phyloP scores from a whole-genome alignment of 495 filamentous ascomycete species.

The Sporormia fimetaria region DNA sequence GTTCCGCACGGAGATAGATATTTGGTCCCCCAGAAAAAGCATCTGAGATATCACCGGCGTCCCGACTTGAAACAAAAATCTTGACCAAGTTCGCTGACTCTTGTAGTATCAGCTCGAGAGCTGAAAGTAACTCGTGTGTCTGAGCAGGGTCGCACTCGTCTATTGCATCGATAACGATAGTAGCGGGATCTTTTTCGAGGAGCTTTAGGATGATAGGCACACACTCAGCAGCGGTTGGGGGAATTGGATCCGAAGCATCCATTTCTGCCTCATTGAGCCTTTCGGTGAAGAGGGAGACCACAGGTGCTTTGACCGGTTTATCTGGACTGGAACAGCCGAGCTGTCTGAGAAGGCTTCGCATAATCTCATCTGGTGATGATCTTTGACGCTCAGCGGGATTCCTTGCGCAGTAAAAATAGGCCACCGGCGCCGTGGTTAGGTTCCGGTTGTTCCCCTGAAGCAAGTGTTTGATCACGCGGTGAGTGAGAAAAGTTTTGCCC shows the following conservation, averaged over 20 bases:
- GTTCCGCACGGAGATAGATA: no score
- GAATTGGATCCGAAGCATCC: background rate
- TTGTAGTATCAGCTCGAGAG: constrained; percentile 27
- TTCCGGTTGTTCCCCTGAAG: no score
- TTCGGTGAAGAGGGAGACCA: constrained; percentile 1
- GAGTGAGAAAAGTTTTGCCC: constrained; percentile 29
- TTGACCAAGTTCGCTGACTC: constrained; percentile 30
- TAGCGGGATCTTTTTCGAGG: constrained; percentile 20
- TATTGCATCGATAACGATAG: constrained; percentile 38
- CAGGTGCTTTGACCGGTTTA: constrained; percentile 7
- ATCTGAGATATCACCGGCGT: constrained; percentile 35
- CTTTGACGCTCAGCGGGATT: constrained; percentile 14
- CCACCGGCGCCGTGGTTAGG: no score
- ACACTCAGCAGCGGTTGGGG: background rate
- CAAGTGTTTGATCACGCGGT: no score
- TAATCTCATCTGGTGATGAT: constrained; percentile 7
- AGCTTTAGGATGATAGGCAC: constrained; percentile 8
- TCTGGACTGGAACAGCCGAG: constrained; percentile 5
- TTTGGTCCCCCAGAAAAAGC: no score
- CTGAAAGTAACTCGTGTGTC: constrained; percentile 30
- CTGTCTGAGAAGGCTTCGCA: constrained; percentile 10
- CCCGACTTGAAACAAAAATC: constrained; percentile 33
- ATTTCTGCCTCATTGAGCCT: background rate
- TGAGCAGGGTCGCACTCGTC: constrained; percentile 35
- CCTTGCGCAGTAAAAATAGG: constrained; percentile 22